Evolutionary conservation across 192 early-diverging fungal genomes (phyloP).

Genomic region (Spizellomyces sp.): DNA sequence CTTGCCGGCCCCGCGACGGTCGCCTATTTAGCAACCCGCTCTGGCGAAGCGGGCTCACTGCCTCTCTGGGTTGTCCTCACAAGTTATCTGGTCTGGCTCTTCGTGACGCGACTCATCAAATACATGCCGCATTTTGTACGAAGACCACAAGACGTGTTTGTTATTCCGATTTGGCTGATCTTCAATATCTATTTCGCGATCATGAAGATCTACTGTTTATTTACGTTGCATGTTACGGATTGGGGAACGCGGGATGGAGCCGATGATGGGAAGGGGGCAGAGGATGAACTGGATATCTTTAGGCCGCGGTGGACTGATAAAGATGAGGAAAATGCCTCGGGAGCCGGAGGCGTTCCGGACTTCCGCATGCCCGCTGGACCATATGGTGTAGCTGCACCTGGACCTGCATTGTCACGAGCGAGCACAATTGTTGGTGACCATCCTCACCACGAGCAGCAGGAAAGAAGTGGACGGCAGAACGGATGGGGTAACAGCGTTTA

Average conservation of each 20-base stretch:
- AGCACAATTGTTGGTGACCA: too few relatives aligned
- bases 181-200: conserved; percentile 73
- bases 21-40: conserved; percentile 41
- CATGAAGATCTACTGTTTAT: conserved; percentile 69
- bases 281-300: conserved; percentile 31
- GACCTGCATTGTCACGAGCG: too few relatives aligned
- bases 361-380: too few relatives aligned
- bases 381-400: too few relatives aligned
- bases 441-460: too few relatives aligned
- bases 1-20: conserved; percentile 67
- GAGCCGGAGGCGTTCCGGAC: too few relatives aligned
- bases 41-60: conserved; percentile 28
- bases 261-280: conserved; percentile 22
- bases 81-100: conserved; percentile 64
- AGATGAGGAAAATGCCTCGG: too few relatives aligned
- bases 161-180: conserved; percentile 65
- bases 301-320: conserved; percentile 27
- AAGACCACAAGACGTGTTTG: conserved; percentile 66
- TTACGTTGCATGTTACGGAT: conserved; percentile 68
- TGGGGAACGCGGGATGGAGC: conserved; percentile 71
- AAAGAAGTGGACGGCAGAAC: too few relatives aligned
- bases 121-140: conserved; percentile 65
- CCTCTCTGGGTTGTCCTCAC: conserved; percentile 64
- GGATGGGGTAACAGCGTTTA: too few relatives aligned
- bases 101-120: conserved; percentile 68